phyloP scores from a whole-genome alignment of 139 green algal genomes.

The Micractinium conductrix region DNA sequence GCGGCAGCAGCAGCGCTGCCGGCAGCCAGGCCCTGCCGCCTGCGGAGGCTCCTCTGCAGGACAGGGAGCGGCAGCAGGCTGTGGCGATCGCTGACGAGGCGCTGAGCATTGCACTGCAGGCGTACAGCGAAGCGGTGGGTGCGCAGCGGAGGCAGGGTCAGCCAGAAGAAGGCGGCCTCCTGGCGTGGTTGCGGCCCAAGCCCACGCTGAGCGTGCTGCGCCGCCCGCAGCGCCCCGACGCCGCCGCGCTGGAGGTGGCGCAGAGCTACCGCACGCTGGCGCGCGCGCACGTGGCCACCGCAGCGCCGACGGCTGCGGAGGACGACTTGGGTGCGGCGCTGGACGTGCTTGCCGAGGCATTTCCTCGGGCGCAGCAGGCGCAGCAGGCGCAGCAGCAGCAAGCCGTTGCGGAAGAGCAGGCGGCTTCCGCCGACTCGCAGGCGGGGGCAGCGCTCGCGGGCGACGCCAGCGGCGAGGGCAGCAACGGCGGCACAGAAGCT shows the following conservation, averaged over 20 bases:
- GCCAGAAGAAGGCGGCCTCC: not conserved
- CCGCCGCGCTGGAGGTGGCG: constrained; percentile 34
- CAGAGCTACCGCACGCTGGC: constrained; percentile 5
- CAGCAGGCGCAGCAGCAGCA: not conserved
- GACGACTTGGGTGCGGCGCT: constrained; percentile 25
- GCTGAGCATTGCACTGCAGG: constrained; percentile 29
- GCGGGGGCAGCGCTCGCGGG: not conserved
- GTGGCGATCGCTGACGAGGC: constrained; percentile 49
- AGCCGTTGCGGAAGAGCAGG: not conserved
- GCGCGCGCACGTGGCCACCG: not conserved
- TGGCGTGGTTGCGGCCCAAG: constrained; percentile 29
- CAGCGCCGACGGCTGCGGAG: not conserved
- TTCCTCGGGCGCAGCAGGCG: not conserved
- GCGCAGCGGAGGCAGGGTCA: not conserved
- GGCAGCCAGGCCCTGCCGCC: not conserved
- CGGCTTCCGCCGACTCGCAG: no score
- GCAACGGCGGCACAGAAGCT: not conserved
- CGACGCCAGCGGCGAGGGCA: not conserved
- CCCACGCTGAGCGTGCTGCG: constrained; percentile 23
- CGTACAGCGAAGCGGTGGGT: constrained; percentile 18
- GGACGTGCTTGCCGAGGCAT: constrained; percentile 11
- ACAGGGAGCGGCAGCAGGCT: constrained; percentile 34
- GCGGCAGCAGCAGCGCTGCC: constrained; percentile 2
- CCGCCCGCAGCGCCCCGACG: constrained; percentile 20
- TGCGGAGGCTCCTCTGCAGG: not conserved